Conservation (phyloP, 2,329 filamentous ascomycete genomes). For the Colletotrichum sp. region DNA sequence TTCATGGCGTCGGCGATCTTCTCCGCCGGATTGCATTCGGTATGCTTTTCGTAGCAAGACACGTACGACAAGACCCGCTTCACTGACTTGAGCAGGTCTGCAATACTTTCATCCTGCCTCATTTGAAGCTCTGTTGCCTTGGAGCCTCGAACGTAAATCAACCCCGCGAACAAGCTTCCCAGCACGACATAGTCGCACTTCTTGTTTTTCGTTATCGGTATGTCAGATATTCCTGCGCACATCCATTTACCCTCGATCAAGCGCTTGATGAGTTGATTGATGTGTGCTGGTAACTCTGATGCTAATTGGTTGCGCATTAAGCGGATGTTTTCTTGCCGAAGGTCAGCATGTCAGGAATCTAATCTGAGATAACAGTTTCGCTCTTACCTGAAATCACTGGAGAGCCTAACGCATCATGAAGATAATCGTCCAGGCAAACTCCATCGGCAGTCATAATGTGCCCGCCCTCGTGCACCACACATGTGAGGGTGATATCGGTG, state of each 20-base stretch:
- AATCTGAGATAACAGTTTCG: fast-evolving
- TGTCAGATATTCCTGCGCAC: conserved; percentile 7
- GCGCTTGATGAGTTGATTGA: background rate
- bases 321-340: background rate
- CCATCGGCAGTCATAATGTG: background rate
- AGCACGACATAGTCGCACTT: conserved; percentile 16
- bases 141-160: conserved; percentile 7
- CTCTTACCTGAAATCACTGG: conserved; percentile 4
- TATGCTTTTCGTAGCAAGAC: conserved; percentile 13
- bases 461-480: background rate
- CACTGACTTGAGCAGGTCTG: conserved; percentile 7
- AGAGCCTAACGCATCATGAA: conserved; percentile 2
- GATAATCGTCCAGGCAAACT: background rate
- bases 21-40: conserved; percentile 4
- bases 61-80: conserved; percentile 9
- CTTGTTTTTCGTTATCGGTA: conserved; percentile 9
- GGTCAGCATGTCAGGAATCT: background rate
- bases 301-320: background rate
- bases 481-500: background rate
- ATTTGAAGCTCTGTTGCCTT: background rate
- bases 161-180: conserved; percentile 2
- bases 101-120: conserved; percentile 4
- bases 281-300: background rate
- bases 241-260: conserved; percentile 13
- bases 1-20: conserved; percentile 3